Percentiles rank a stretch among this genome's conserved stretches.
phyloP scores from a whole-genome alignment of 805 yeast species.

The Yarrowia yakushimensis region DNA sequence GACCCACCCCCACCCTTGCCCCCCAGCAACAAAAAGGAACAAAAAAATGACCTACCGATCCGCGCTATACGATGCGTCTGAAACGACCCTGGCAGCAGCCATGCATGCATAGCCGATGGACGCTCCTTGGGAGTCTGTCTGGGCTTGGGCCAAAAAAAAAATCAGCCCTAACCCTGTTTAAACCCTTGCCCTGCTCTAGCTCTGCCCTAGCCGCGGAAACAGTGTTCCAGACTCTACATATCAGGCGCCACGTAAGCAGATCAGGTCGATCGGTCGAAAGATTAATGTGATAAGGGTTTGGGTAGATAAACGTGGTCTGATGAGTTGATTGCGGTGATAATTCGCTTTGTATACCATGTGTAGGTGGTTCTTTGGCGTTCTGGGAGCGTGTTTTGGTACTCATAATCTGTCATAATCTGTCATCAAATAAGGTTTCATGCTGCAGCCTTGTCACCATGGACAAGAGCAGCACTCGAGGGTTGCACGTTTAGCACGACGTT shows the following conservation, averaged over 20 bases:
- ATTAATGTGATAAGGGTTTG: background rate
- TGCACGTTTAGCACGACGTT: background rate
- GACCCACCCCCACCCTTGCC: no score
- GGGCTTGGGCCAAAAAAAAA: no score
- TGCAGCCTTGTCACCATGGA: background rate
- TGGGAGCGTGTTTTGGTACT: no score
- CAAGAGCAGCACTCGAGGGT: background rate
- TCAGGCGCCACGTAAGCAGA: conserved; percentile 3
- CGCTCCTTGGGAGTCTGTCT: no score
- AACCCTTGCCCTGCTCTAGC: background rate
- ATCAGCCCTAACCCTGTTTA: background rate
- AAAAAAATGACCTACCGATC: no score
- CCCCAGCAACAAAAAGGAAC: no score
- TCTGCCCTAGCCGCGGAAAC: background rate
- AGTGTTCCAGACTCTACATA: background rate
- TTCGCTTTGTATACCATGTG: no score
- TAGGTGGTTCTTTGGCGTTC: no score
- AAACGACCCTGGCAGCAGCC: conserved; percentile 17
- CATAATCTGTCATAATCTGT: background rate
- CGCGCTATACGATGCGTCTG: background rate
- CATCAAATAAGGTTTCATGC: background rate
- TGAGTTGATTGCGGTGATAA: background rate
- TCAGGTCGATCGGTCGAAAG: conserved; percentile 3
- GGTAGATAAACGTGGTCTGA: background rate
- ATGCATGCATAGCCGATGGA: background rate